A percentile compares a stretch with the other conserved stretches of the same genome.
phyloP scores from a whole-genome alignment of 129 eudicot species.

The Pittosporum tobira region DNA sequence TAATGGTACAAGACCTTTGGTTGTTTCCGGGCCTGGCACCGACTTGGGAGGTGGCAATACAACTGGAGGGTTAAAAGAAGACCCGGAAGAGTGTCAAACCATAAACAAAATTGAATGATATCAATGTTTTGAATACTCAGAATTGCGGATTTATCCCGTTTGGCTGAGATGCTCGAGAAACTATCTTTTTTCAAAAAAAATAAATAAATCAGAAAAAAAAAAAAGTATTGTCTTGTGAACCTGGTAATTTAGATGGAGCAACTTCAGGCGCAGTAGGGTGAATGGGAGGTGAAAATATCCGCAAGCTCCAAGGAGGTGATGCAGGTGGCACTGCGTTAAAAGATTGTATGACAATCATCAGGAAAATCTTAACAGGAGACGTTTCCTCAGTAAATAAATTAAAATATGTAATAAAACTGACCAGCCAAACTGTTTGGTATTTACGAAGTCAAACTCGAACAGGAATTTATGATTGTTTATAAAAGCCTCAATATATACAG shows the following conservation, averaged over 20 bases:
- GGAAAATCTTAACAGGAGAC: not conserved
- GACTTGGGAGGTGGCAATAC: constrained; percentile 24
- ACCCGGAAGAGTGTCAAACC: constrained; percentile 13
- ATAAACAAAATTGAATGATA: not conserved
- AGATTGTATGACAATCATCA: constrained; percentile 12
- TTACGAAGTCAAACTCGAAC: not conserved
- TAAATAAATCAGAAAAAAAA: no score
- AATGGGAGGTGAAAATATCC: constrained; percentile 29
- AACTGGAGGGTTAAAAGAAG: constrained; percentile 30
- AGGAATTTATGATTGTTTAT: not conserved
- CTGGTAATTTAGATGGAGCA: constrained; percentile 48
- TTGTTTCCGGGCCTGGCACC: constrained; percentile 36
- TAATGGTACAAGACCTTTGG: constrained; percentile 29
- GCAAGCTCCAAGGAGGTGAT: constrained; percentile 41
- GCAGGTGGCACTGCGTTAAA: constrained; percentile 28
- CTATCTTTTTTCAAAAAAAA: no score
- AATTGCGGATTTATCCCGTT: no score
- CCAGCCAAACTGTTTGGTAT: constrained; percentile 22
- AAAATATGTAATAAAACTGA: constrained; percentile 10
- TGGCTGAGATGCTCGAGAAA: no score
- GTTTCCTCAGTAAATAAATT: not conserved
- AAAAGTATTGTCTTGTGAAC: constrained; percentile 14
- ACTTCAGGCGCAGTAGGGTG: constrained; percentile 21
- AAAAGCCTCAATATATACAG: not conserved
- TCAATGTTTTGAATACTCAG: not conserved